Conservation (phyloP, 371 early-diverging fungal genomes). For the Rhizopus arrhizus region DNA sequence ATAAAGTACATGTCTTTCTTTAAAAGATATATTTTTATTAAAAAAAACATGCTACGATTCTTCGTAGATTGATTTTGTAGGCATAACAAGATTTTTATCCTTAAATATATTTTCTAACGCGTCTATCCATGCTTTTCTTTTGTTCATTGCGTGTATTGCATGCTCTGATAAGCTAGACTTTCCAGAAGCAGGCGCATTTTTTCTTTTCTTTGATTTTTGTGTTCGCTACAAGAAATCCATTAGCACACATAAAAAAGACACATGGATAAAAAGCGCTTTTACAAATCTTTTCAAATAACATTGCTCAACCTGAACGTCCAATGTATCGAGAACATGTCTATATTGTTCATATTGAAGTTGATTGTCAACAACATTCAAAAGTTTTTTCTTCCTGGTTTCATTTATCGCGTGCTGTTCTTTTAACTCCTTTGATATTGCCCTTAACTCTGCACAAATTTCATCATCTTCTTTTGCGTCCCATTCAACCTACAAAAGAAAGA, state of each 20-base stretch:
- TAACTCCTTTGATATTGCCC: slow-evolving; percentile 68
- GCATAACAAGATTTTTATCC: slow-evolving; percentile 44
- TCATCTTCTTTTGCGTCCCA: slow-evolving; percentile 81
- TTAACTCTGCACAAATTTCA: slow-evolving; percentile 80
- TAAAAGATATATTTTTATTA: neutral
- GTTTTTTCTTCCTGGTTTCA: slow-evolving; percentile 61
- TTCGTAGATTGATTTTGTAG: slow-evolving; percentile 38
- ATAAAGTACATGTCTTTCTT: no score
- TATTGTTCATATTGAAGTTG: slow-evolving; percentile 90
- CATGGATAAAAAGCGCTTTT: slow-evolving; percentile 32
- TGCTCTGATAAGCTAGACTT: slow-evolving; percentile 57
- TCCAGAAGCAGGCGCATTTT: slow-evolving; percentile 54
- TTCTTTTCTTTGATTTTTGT: slow-evolving; percentile 76
- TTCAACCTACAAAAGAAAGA: slow-evolving; percentile 50
- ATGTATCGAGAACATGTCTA: slow-evolving; percentile 80
- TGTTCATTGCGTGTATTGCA: slow-evolving; percentile 57
- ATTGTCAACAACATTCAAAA: slow-evolving; percentile 71
- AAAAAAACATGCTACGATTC: neutral
- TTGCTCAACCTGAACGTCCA: slow-evolving; percentile 86
- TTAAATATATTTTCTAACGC: slow-evolving; percentile 45
- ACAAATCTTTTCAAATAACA: slow-evolving; percentile 84
- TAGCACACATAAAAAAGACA: neutral
- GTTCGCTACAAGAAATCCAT: slow-evolving; percentile 45
- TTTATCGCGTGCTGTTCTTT: slow-evolving; percentile 74
- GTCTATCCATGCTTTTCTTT: slow-evolving; percentile 54